A percentile compares a stretch with the other conserved stretches of the same genome.
Conservation (phyloP, 2,329 filamentous ascomycete genomes). For the Sporothrix euskadiensis region DNA sequence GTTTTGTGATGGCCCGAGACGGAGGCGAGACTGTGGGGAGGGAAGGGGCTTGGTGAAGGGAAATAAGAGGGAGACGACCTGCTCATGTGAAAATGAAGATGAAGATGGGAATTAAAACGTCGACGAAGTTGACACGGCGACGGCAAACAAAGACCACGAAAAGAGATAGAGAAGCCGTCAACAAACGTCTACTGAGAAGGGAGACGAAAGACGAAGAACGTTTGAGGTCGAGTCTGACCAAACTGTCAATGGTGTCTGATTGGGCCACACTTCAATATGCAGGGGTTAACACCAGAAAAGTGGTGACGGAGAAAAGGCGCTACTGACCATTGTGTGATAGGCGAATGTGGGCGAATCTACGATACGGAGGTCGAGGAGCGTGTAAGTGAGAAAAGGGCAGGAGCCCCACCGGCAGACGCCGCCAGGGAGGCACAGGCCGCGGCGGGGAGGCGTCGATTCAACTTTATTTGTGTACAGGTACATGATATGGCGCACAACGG, state of each 20-base stretch:
- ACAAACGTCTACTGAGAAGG: neutral
- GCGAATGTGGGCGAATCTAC: neutral
- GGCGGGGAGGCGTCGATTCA: slow-evolving; percentile 16
- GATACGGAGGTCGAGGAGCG: neutral
- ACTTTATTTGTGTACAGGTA: slow-evolving; percentile 20
- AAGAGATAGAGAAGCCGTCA: no score
- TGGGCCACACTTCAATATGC: slow-evolving; percentile 27
- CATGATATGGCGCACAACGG: no score
- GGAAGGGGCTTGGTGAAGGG: neutral
- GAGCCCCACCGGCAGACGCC: slow-evolving; percentile 25
- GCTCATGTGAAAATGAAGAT: neutral
- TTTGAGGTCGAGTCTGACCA: slow-evolving; percentile 25
- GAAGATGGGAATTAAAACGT: neutral
- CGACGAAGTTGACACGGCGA: neutral
- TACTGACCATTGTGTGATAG: neutral
- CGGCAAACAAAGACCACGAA: neutral
- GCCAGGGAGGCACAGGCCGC: slow-evolving; percentile 8
- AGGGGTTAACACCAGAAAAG: slow-evolving; percentile 28
- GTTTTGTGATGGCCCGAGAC: slow-evolving; percentile 21
- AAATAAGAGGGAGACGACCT: neutral
- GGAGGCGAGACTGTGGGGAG: slow-evolving; percentile 18
- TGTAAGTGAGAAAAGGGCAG: slow-evolving; percentile 28
- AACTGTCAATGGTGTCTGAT: slow-evolving; percentile 18
- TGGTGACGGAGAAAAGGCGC: neutral
- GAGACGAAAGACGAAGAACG: slow-evolving; percentile 1